A percentile compares a stretch with the other conserved stretches of the same genome.
These are phyloP conservation scores for Salicornia ramosissima DNA, from an alignment of 148 eudicot species.

Conservation along the genomic window DNA sequence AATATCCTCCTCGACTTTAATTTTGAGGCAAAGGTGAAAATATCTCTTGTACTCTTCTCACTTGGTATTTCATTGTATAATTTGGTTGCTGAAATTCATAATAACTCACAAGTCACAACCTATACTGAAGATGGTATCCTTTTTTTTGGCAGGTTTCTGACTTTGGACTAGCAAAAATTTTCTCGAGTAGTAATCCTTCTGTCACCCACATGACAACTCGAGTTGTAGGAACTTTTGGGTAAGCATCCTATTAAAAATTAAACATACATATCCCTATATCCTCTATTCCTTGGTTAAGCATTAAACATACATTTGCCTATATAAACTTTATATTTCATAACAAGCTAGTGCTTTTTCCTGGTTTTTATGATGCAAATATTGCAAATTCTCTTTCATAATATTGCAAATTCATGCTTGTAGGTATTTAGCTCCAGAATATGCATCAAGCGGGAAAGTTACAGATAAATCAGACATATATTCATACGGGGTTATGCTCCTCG, in stretches of 20 bases:
- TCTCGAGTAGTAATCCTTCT: constrained; percentile 31
- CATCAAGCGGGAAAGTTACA: constrained; percentile 47
- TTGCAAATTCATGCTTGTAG: constrained; percentile 10
- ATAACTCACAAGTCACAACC: no score
- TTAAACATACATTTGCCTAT: not conserved
- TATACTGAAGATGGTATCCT: no score
- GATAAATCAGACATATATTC: constrained; percentile 50
- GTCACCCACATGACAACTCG: constrained; percentile 50
- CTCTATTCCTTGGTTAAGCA: not conserved
- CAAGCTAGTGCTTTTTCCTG: no score
- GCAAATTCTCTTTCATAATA: not conserved
- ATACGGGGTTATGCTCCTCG: constrained; percentile 50
- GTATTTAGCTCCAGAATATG: constrained; percentile 50
- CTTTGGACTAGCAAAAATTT: constrained; percentile 51
- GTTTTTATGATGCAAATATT: no score
- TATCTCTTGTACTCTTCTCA: not conserved
- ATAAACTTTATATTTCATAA: no score
- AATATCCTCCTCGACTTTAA: constrained; percentile 46
- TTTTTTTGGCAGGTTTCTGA: constrained; percentile 35
- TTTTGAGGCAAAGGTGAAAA: constrained; percentile 40
- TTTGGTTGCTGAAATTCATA: not conserved
- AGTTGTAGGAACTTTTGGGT: constrained; percentile 60
- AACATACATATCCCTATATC: not conserved
- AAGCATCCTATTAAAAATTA: not conserved
- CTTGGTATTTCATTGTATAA: not conserved